Percentiles rank a stretch among this genome's conserved stretches.
Conservation (phyloP, 306 rosid genomes). For the Cucurbita ficifolia region DNA sequence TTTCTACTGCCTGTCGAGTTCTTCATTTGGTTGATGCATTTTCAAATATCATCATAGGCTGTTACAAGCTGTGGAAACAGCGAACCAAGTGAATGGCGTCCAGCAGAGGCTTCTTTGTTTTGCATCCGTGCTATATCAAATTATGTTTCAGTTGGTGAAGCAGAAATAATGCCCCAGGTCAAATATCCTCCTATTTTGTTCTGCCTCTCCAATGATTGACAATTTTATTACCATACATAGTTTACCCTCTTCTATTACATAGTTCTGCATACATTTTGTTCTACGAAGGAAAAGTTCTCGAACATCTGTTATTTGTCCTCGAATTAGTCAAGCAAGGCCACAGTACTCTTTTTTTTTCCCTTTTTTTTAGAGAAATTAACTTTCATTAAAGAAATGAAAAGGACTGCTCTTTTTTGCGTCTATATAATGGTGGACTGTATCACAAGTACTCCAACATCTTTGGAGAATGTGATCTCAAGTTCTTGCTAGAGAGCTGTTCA, state of each 20-base stretch:
- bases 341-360: neutral
- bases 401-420: neutral
- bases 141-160: slow-evolving; percentile 74
- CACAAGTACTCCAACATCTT: neutral
- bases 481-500: neutral
- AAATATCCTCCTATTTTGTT: slow-evolving; percentile 10
- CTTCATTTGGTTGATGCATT: neutral
- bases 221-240: neutral
- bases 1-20: neutral
- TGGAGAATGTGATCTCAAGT: neutral
- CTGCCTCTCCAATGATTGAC: neutral
- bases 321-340: neutral
- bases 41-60: slow-evolving; percentile 40
- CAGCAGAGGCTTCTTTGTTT: slow-evolving; percentile 92
- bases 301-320: neutral
- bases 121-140: slow-evolving; percentile 86
- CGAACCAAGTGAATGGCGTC: slow-evolving; percentile 72
- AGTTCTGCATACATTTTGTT: neutral
- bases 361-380: neutral
- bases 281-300: neutral
- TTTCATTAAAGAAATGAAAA: neutral
- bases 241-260: neutral
- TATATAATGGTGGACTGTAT: neutral
- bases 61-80: slow-evolving; percentile 55
- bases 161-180: slow-evolving; percentile 98